phyloP scores from a whole-genome alignment of 2,329 filamentous ascomycete genomes.

The Ascochyta clinopodiicola region DNA sequence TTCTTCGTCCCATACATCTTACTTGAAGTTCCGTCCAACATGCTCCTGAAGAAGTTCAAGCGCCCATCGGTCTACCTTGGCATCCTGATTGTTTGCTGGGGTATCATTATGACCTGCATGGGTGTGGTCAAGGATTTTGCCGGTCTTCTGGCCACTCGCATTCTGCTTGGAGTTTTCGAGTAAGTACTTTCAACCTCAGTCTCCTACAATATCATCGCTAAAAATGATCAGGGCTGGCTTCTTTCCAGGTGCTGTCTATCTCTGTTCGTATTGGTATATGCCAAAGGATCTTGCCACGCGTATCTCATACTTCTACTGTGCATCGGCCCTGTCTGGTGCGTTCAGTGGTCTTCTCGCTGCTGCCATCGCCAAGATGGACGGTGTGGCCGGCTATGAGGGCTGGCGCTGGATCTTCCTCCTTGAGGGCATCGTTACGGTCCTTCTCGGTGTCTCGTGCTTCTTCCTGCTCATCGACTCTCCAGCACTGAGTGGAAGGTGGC shows the following conservation, averaged over 20 bases:
- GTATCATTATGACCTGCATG: conserved; percentile 36
- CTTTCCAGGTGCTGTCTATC: conserved; percentile 46
- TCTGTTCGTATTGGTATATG: conserved; percentile 46
- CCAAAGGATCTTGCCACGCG: conserved; percentile 43
- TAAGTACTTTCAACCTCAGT: conserved; percentile 8
- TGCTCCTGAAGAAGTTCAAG: conserved; percentile 47
- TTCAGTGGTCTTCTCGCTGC: conserved; percentile 53
- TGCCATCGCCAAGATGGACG: conserved; percentile 48
- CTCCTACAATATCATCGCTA: conserved; percentile 4
- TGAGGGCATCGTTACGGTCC: conserved; percentile 47
- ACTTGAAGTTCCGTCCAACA: conserved; percentile 51
- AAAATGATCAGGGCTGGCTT: conserved; percentile 31
- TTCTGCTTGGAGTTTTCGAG: conserved; percentile 37
- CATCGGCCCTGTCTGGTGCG: conserved; percentile 47
- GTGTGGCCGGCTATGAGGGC: conserved; percentile 48
- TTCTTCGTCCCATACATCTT: conserved; percentile 59
- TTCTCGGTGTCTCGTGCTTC: conserved; percentile 34
- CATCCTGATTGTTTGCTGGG: conserved; percentile 37
- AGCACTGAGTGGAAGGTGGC: conserved; percentile 24
- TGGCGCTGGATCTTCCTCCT: conserved; percentile 56
- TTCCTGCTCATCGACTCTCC: conserved; percentile 37
- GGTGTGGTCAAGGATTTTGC: conserved; percentile 31
- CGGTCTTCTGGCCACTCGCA: conserved; percentile 25
- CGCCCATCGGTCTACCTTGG: conserved; percentile 39
- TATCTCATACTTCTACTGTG: conserved; percentile 48